Evolutionary conservation across 2,329 filamentous ascomycete genomes (phyloP), one percentile per base, ranked within the genome.

Genomic region (Colletotrichum camelliae): DNA sequence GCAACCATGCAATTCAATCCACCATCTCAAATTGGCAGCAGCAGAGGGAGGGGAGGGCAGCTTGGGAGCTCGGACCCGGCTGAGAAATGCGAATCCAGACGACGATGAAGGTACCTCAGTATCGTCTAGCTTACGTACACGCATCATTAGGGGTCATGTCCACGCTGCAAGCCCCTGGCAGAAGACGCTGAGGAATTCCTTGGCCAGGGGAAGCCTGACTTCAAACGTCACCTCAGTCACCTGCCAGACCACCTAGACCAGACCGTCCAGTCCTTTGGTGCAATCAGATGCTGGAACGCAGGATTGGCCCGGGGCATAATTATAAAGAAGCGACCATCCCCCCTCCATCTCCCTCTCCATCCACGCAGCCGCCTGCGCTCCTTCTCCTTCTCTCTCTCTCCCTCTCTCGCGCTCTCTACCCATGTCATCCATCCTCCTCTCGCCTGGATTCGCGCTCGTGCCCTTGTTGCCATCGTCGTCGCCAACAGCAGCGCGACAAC

Each of bases 171-270:
- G 55, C 55, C 65, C 21, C 21, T 73, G 37, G n/a, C 39, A 55
- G 21, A 39, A 61, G 65, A 21, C 57, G 55, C 70, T 61, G 67
- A 35, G n/a, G 31, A 35, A 33, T 60, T 4, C 15, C n/a, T 21
- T 68, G 52, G 70, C 24, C 57, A 73, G 70, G 57, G 70, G 66
- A 61, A 70, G 70, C 65, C 70, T 31, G 21, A 13, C 58, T 58
- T 48, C 43, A 48, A 48, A 48, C 43, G 43, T 48, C 43, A 48
- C 43, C 43, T 48, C 43, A 48, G 43, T 48, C 43, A 29, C 55
- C 55, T 58, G 55, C 55, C 55, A 57, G 7, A 24, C 24, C 52
- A 16, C 7, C 31, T 7, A 29, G 29, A 29, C 29, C 29, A 29
- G n/a, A 57, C 24, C 52, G 52, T 27, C 15, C 52, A 24, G 21